Evolutionary conservation across 1,284 basidiomycete species (phyloP).

Genomic region (Mycena sp.): DNA sequence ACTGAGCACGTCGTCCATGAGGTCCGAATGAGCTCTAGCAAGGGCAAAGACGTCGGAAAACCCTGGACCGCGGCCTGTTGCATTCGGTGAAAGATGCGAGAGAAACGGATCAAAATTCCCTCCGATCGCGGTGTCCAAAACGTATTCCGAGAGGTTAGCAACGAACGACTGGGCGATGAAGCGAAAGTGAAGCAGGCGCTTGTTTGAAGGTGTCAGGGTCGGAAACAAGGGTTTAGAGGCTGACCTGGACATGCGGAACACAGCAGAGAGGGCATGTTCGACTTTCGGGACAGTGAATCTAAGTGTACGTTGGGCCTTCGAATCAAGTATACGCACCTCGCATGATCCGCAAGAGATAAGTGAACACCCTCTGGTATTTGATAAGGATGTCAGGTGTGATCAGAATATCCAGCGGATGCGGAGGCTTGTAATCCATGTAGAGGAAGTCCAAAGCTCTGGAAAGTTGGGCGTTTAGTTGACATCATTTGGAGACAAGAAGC

Average conservation of each 20-base stretch:
- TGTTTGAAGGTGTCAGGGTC: constrained; percentile 60
- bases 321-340: constrained; percentile 60
- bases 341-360: constrained; percentile 79
- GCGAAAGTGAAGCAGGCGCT: constrained; percentile 70
- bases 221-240: constrained; percentile 62
- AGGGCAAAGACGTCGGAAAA: constrained; percentile 83
- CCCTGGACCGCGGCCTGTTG: constrained; percentile 30
- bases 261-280: constrained; percentile 72
- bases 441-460: constrained; percentile 85
- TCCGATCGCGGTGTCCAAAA: constrained; percentile 81
- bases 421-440: constrained; percentile 87
- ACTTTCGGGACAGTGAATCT: constrained; percentile 52
- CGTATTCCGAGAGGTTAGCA: constrained; percentile 68
- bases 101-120: constrained; percentile 80
- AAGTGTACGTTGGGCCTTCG: neutral
- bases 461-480: constrained; percentile 10
- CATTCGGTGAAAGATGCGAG: constrained; percentile 43
- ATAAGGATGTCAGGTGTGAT: constrained; percentile 75
- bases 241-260: constrained; percentile 69
- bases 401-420: constrained; percentile 73
- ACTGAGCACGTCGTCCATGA: constrained; percentile 80
- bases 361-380: constrained; percentile 88
- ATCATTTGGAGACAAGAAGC: neutral
- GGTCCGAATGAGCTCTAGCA: constrained; percentile 71
- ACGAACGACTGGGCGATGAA: constrained; percentile 80